Evolutionary conservation across 1,284 basidiomycete genomes (phyloP).

Genomic region (Microbotryum lychnidis-dioicae): DNA sequence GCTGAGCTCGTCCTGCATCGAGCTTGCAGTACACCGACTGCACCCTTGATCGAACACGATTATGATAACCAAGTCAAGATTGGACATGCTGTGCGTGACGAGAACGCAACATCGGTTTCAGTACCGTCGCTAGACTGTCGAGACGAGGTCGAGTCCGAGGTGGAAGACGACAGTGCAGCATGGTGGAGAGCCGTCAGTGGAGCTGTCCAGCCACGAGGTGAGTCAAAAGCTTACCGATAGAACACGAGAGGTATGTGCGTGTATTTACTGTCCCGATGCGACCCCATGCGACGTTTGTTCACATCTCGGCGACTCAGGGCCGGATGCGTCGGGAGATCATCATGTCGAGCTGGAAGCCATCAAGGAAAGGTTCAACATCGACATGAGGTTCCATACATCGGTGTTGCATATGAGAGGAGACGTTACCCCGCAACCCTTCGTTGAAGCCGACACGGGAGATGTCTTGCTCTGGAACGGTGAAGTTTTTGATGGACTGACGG

Average conservation of each 20-base stretch:
- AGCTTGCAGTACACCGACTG: not conserved
- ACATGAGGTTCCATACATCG: slow-evolving; percentile 56
- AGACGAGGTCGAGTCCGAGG: not conserved
- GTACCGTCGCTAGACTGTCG: not conserved
- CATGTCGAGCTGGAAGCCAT: not conserved
- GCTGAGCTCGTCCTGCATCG: too few species aligned
- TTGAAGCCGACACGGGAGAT: slow-evolving; percentile 37
- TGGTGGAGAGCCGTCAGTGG: slow-evolving; percentile 3
- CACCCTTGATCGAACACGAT: not conserved
- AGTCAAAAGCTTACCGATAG: not conserved
- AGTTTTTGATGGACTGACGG: slow-evolving; percentile 35
- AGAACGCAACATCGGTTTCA: not conserved
- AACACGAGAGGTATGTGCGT: not conserved
- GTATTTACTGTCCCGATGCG: not conserved
- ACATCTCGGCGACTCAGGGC: slow-evolving; percentile 7
- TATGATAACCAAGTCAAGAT: not conserved
- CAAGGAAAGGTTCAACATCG: not conserved
- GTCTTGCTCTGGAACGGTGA: slow-evolving; percentile 35
- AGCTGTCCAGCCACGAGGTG: slow-evolving; percentile 15
- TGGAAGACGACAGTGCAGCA: not conserved
- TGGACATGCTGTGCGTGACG: not conserved
- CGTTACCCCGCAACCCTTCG: slow-evolving; percentile 62
- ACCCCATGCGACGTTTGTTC: not conserved
- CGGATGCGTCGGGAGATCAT: slow-evolving; percentile 5
- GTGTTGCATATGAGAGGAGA: slow-evolving; percentile 70